Evolutionary conservation across 306 rosid species (phyloP).

Genomic region (Sphenostylis stenocarpa): DNA sequence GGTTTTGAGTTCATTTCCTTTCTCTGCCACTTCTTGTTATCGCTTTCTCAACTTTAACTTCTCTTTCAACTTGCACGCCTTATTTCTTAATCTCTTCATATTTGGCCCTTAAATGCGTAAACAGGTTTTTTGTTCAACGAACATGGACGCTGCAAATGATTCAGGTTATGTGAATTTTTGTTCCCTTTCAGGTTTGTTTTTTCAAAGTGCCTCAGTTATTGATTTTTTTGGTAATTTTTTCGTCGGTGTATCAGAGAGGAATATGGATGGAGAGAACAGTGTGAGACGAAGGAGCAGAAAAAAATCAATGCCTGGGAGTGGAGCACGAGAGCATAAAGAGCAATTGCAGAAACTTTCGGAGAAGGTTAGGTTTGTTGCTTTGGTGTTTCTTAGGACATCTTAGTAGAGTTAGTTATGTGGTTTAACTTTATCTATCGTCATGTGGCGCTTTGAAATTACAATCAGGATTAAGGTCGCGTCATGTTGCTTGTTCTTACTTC

Average conservation of each 20-base stretch:
- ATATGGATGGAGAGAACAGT: constrained; percentile 32
- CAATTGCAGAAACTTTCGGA: constrained; percentile 64
- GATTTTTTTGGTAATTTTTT: constrained; percentile 9
- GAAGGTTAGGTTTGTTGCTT: constrained; percentile 48
- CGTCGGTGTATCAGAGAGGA: constrained; percentile 34
- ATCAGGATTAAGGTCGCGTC: not conserved
- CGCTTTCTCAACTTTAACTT: too few species aligned
- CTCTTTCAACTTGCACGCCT: not conserved
- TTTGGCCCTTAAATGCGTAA: not conserved
- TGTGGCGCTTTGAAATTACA: not conserved
- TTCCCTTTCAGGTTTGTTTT: not conserved
- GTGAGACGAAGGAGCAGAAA: constrained; percentile 31
- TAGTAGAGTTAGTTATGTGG: not conserved
- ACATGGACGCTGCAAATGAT: constrained; percentile 17
- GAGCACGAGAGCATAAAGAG: constrained; percentile 67
- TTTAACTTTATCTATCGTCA: not conserved
- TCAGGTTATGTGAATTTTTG: constrained; percentile 24
- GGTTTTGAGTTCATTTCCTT: not conserved
- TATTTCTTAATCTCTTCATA: not conserved
- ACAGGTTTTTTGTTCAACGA: not conserved
- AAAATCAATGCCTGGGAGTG: constrained; percentile 36
- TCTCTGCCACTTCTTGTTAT: too few species aligned
- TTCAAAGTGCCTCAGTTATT: not conserved
- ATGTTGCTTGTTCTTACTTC: constrained; percentile 23
- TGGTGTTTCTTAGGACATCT: not conserved